phyloP scores from a whole-genome alignment of 2,329 filamentous ascomycete species.

The Pseudocercospora fuligena region DNA sequence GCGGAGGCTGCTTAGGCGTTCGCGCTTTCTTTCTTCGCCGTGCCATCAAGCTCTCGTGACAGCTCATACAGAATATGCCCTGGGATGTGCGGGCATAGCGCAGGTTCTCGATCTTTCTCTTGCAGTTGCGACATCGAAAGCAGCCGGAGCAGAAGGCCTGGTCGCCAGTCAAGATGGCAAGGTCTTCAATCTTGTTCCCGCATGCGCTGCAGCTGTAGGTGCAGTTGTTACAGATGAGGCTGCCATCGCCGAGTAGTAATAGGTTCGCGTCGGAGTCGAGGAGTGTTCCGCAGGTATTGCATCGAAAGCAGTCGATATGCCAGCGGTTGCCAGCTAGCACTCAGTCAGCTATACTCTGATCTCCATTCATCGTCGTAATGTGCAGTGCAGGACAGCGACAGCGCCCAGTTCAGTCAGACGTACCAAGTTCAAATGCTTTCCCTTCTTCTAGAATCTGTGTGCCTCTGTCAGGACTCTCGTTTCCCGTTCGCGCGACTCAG shows the following conservation, averaged over 20 bases:
- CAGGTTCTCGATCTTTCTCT: conserved; percentile 97
- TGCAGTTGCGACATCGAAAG: conserved; percentile 97
- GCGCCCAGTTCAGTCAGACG: conserved; percentile 19
- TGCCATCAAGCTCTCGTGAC: conserved; percentile 95
- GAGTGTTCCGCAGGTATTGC: conserved; percentile 86
- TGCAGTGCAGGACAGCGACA: background rate
- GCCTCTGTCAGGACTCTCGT: conserved; percentile 16
- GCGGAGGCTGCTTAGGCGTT: conserved; percentile 54
- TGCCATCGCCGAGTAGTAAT: conserved; percentile 93
- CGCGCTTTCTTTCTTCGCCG: conserved; percentile 85
- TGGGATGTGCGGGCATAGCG: conserved; percentile 97
- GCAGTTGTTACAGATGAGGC: conserved; percentile 98
- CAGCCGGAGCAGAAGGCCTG: conserved; percentile 97
- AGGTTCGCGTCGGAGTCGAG: conserved; percentile 98
- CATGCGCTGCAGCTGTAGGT: conserved; percentile 98
- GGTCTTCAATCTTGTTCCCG: conserved; percentile 95
- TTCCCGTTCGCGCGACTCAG: background rate
- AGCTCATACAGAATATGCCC: conserved; percentile 99
- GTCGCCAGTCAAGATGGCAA: conserved; percentile 95
- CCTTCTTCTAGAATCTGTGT: conserved; percentile 92
- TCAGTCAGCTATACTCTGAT: conserved; percentile 15
- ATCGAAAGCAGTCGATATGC: conserved; percentile 92
- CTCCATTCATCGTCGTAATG: background rate
- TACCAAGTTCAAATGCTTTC: conserved; percentile 96
- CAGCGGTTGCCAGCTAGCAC: conserved; percentile 35